Evolutionary conservation across 2,329 filamentous ascomycete species (phyloP).

Genomic region (Colletotrichum tropicale): DNA sequence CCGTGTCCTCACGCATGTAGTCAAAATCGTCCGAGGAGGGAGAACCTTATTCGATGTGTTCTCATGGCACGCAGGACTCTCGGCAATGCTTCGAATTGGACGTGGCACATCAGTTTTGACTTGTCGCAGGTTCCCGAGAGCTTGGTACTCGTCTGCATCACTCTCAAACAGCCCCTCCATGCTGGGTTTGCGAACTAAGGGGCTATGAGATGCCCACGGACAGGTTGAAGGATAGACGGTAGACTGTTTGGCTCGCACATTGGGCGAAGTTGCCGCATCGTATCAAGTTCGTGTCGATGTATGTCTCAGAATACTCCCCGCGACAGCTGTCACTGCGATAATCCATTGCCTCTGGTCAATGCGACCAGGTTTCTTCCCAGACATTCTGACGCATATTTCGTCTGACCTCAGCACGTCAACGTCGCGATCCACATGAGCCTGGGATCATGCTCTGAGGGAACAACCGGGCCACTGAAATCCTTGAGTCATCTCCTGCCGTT

Average conservation of each 20-base stretch:
- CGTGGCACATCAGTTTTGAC: not conserved
- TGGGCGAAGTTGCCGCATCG: not conserved
- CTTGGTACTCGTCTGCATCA: not conserved
- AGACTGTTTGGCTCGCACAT: not conserved
- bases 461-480: not conserved
- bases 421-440: not conserved
- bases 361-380: not conserved
- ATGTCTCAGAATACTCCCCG: constrained; percentile 1
- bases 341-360: not conserved
- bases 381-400: not conserved
- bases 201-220: not conserved
- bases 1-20: not conserved
- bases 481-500: not conserved
- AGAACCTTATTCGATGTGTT: not conserved
- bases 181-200: not conserved
- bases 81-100: not conserved
- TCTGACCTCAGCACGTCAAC: not conserved
- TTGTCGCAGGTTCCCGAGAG: not conserved
- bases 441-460: not conserved
- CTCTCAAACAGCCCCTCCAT: not conserved
- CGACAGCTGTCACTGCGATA: not conserved
- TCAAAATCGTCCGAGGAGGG: not conserved
- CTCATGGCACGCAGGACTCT: not conserved
- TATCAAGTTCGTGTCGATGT: constrained; percentile 3
- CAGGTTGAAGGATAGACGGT: not conserved